Evolutionary conservation across 1,139 yeast species (phyloP), one percentile per base, ranked within the genome.

Genomic region (Taphrina flavorubra): DNA sequence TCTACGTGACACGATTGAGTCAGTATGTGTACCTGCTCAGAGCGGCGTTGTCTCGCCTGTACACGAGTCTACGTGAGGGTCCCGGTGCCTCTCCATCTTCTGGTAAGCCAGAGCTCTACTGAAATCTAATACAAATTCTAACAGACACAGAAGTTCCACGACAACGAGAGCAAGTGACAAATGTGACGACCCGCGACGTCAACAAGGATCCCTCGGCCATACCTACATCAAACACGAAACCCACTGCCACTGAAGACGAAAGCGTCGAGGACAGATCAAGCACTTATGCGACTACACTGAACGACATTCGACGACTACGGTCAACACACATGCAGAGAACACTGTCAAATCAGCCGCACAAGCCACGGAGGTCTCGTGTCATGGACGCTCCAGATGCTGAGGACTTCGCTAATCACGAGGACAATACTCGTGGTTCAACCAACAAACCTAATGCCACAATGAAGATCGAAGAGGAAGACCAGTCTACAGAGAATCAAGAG

Each of bases 41-140:
- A 74, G 92, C 94, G 73, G 98, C 98, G 0, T 81, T 92, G 63
- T 85, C 88, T 6, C 83, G 97, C 70, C 88, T 97, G 1, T 86
- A 68, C 49, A 51, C 49, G n/a, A 39, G 31, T 31, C 40, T 68
- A 14, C 39, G 51, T 18, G 56, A 68, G 13, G 65, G 64, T 69
- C 63, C 59, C n/a, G 6, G 37, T n/a, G 14, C 59, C 42, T 70
- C 70, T 5, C 67, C 51, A 20, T 53, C 67, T 10, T 66, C 69
- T 37, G 70, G 68, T 68, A 14, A n/a, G 55, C 46, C 36, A 25
- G 31, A 1, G 31, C 31, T 25, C 31, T 25, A 25, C 31, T 4
- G 31, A 39, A 39, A 0, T 39, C 42, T 3, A 39, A 25, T 25
- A 2, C 31, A n/a, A n/a, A 25, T 25, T 1, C 42, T 39, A 39